phyloP scores from a whole-genome alignment of 768 basidiomycete genomes.

The Dioszegia aurantiaca region DNA sequence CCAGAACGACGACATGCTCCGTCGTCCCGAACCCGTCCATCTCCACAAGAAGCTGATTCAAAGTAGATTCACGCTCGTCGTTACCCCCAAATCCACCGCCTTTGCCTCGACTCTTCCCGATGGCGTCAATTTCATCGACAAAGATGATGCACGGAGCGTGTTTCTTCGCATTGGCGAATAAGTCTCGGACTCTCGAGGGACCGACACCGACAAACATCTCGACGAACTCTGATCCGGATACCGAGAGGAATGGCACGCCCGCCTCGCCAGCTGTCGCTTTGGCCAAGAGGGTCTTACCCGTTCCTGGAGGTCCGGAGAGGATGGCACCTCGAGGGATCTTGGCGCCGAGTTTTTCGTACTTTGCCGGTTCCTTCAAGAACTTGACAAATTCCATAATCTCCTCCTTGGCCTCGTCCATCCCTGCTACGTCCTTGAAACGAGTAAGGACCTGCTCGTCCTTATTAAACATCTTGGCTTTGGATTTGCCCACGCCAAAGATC shows the following conservation, averaged over 20 bases:
- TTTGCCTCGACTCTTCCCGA: slow-evolving; percentile 86
- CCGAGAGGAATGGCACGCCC: slow-evolving; percentile 94
- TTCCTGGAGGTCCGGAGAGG: slow-evolving; percentile 66
- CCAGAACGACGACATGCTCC: slow-evolving; percentile 92
- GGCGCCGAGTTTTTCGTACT: slow-evolving; percentile 93
- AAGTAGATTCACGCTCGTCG: slow-evolving; percentile 94
- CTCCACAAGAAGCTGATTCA: slow-evolving; percentile 96
- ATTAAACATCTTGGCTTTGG: slow-evolving; percentile 89
- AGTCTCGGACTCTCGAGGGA: slow-evolving; percentile 91
- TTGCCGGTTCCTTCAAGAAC: slow-evolving; percentile 90
- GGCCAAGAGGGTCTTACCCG: slow-evolving; percentile 94
- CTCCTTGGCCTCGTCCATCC: slow-evolving; percentile 99
- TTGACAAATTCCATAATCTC: slow-evolving; percentile 99
- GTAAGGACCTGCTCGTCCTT: slow-evolving; percentile 91
- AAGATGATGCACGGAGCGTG: slow-evolving; percentile 98
- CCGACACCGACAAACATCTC: slow-evolving; percentile 99
- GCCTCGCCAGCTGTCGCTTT: slow-evolving; percentile 99
- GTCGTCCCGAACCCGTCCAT: slow-evolving; percentile 99
- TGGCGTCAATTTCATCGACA: slow-evolving; percentile 98
- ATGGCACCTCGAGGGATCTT: slow-evolving; percentile 65
- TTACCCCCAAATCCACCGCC: slow-evolving; percentile 82
- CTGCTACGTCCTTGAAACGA: slow-evolving; percentile 94
- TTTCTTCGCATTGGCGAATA: slow-evolving; percentile 96
- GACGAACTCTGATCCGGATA: slow-evolving; percentile 98
- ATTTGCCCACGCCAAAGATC: slow-evolving; percentile 96